Conservation (phyloP, 2,329 filamentous ascomycete species). For the Orbilia ellipsospora region DNA sequence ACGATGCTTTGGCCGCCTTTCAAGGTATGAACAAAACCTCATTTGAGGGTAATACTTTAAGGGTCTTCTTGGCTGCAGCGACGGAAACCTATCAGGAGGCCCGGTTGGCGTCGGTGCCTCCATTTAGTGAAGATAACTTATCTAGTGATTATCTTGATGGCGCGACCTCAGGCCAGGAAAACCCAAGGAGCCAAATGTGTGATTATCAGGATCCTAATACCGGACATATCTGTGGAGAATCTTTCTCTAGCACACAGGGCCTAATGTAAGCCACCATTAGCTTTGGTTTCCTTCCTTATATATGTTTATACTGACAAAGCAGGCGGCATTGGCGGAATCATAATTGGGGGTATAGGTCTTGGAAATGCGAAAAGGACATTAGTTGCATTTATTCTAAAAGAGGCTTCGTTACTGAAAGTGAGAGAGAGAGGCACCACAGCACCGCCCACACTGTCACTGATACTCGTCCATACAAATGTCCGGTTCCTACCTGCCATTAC, state of each 20-base stretch:
- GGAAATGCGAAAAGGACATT: slow-evolving; percentile 45
- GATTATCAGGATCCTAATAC: slow-evolving; percentile 45
- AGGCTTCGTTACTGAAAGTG: slow-evolving; percentile 46
- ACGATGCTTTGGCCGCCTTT: slow-evolving; percentile 49
- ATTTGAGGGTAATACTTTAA: slow-evolving; percentile 40
- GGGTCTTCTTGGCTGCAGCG: slow-evolving; percentile 28
- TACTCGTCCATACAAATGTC: slow-evolving; percentile 48
- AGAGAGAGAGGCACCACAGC: slow-evolving; percentile 43
- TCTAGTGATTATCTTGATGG: slow-evolving; percentile 19
- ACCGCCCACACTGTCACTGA: slow-evolving; percentile 16
- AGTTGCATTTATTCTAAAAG: slow-evolving; percentile 37
- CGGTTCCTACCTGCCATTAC: slow-evolving; percentile 42
- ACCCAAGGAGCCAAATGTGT: slow-evolving; percentile 41
- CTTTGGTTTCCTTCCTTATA: not conserved
- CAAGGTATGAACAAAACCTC: slow-evolving; percentile 48
- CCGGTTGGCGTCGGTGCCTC: not conserved
- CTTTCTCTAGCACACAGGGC: slow-evolving; percentile 8
- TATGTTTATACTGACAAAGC: not conserved
- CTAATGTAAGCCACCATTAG: slow-evolving; percentile 31
- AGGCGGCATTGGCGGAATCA: slow-evolving; percentile 53
- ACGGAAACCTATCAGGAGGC: slow-evolving; percentile 49
- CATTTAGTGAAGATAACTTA: slow-evolving; percentile 5
- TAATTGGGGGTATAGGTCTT: slow-evolving; percentile 42
- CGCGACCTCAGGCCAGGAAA: slow-evolving; percentile 12
- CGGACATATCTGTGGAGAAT: slow-evolving; percentile 47